Conservation (phyloP, 2,329 filamentous ascomycete species). For the Fusarium ambrosium region DNA sequence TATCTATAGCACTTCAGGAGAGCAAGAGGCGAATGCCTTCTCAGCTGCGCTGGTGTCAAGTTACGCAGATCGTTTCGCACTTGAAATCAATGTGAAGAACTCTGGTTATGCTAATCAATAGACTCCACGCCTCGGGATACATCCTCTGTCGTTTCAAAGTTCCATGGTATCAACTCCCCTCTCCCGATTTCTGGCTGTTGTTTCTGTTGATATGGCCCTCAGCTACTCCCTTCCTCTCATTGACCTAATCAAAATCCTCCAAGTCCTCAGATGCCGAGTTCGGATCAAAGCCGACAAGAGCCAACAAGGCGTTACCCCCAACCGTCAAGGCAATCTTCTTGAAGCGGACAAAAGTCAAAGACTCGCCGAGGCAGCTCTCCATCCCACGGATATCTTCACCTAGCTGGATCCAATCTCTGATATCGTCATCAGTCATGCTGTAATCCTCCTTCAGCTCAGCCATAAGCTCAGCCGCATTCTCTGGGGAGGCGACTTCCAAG, state of each 20-base stretch:
- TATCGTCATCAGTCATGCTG: not conserved
- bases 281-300: not conserved
- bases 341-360: not conserved
- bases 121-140: not conserved
- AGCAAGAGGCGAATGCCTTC: not conserved
- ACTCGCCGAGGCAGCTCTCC: not conserved
- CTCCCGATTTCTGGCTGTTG: not conserved
- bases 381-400: not conserved
- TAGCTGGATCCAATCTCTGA: not conserved
- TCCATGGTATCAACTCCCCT: not conserved
- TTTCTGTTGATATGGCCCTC: not conserved
- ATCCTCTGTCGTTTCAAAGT: not conserved
- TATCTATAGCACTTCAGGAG: not conserved
- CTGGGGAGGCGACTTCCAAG: not conserved
- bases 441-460: not conserved
- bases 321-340: not conserved
- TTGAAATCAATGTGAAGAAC: not conserved
- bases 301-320: not conserved
- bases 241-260: not conserved
- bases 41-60: too few species aligned
- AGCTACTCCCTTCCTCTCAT: not conserved
- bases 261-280: not conserved
- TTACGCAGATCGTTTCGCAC: not conserved
- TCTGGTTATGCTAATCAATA: not conserved
- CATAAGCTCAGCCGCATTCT: not conserved